phyloP scores from a whole-genome alignment of 305 asterid genomes.

The Fraxinus floribunda region DNA sequence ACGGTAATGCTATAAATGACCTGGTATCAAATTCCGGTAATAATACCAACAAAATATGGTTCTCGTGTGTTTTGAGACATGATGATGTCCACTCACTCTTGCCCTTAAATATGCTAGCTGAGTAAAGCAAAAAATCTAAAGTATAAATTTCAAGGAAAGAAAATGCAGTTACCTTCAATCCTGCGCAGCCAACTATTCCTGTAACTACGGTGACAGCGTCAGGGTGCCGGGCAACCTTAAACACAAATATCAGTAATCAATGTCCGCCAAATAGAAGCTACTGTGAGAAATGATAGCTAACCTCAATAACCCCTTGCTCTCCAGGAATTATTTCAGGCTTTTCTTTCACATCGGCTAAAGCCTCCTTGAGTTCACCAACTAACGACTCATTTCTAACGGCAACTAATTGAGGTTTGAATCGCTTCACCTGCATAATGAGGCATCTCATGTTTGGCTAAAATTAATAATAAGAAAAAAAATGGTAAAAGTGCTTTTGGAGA shows the following conservation, averaged over 20 bases:
- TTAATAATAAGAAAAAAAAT: neutral
- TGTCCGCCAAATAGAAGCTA: constrained; percentile 4
- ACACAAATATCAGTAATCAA: constrained; percentile 5
- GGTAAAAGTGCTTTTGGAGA: neutral
- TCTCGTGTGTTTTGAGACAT: neutral
- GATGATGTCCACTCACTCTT: neutral
- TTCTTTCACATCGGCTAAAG: constrained; percentile 63
- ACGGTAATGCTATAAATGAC: neutral
- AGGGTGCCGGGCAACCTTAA: constrained; percentile 91
- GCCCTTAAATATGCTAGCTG: neutral
- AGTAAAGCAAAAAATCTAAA: neutral
- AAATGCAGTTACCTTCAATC: constrained; percentile 64
- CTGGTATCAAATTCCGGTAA: neutral
- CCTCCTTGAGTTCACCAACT: constrained; percentile 76
- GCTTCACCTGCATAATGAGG: constrained; percentile 57
- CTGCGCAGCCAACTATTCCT: constrained; percentile 97
- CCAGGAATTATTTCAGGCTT: constrained; percentile 94
- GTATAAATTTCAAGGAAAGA: neutral
- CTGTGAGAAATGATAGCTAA: constrained; percentile 27
- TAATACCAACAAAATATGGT: neutral
- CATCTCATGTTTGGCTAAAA: neutral
- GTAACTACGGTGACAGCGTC: constrained; percentile 94
- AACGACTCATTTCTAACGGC: constrained; percentile 69
- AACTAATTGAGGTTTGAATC: constrained; percentile 79
- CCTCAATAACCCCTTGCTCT: constrained; percentile 91